A percentile compares a stretch with the other conserved stretches of the same genome.
Conservation (phyloP, 345 rosid genomes). For the Gossypium longicalyx region DNA sequence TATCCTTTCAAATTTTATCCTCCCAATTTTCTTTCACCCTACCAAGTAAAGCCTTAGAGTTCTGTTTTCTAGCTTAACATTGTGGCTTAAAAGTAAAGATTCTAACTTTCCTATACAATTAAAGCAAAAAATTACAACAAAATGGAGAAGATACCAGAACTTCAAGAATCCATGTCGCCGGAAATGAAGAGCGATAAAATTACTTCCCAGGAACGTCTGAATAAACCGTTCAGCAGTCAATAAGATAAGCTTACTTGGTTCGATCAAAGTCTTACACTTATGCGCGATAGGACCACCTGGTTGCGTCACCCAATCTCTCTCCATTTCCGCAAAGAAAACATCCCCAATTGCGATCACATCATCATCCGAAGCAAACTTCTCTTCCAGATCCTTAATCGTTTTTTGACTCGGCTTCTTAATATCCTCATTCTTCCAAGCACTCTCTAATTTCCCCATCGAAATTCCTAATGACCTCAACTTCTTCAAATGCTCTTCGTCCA, state of each 20-base stretch:
- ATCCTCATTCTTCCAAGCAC: constrained; percentile 78
- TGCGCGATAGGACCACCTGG: constrained; percentile 92
- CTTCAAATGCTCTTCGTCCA: constrained; percentile 73
- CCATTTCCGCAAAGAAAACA: constrained; percentile 72
- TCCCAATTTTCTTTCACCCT: too few relatives aligned
- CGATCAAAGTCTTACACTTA: constrained; percentile 81
- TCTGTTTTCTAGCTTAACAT: neutral
- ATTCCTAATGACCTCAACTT: constrained; percentile 69
- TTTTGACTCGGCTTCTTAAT: constrained; percentile 51
- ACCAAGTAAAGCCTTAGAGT: too few relatives aligned
- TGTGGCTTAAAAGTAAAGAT: neutral
- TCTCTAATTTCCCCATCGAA: constrained; percentile 63
- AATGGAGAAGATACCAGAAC: constrained; percentile 58
- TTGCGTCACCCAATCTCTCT: constrained; percentile 71
- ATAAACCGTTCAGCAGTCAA: constrained; percentile 85
- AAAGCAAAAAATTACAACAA: neutral
- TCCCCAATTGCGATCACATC: constrained; percentile 88
- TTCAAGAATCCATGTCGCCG: constrained; percentile 94
- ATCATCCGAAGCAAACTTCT: constrained; percentile 53
- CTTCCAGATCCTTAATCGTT: constrained; percentile 63
- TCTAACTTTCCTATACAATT: neutral
- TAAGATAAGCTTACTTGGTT: constrained; percentile 71
- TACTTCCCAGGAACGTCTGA: constrained; percentile 88
- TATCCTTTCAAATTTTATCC: too few relatives aligned
- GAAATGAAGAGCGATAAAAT: constrained; percentile 81